phyloP scores from a whole-genome alignment of 495 filamentous ascomycete genomes.

The Penicillium macrosclerotiorum region DNA sequence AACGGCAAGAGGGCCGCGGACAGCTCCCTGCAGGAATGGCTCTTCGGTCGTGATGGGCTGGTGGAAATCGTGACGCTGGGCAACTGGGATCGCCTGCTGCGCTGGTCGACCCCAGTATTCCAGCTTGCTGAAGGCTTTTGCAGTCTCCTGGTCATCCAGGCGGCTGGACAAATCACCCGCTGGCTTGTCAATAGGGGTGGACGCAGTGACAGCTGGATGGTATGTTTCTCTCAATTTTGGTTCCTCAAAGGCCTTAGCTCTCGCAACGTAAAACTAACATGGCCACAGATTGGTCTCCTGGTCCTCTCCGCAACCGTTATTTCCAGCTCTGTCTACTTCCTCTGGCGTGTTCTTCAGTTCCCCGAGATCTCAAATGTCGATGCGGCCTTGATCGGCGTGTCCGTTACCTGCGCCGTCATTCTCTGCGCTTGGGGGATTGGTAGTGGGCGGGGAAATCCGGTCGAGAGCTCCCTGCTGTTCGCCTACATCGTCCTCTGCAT shows the following conservation, averaged over 20 bases:
- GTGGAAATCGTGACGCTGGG: conserved; percentile 76
- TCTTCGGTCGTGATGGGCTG: conserved; percentile 77
- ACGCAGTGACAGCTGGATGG: conserved; percentile 95
- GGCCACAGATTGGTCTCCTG: conserved; percentile 80
- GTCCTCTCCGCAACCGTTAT: conserved; percentile 86
- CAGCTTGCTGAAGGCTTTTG: conserved; percentile 95
- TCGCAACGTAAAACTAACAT: conserved; percentile 17
- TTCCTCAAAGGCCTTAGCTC: background rate
- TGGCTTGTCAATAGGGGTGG: conserved; percentile 89
- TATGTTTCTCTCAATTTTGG: conserved; percentile 42
- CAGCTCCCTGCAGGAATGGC: conserved; percentile 70
- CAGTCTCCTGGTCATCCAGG: conserved; percentile 92
- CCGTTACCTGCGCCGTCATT: conserved; percentile 87
- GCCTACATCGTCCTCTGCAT: conserved; percentile 96
- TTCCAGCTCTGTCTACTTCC: conserved; percentile 91
- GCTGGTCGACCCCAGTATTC: conserved; percentile 93
- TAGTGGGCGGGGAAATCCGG: conserved; percentile 89
- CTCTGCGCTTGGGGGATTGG: conserved; percentile 92
- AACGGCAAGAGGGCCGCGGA: conserved; percentile 62
- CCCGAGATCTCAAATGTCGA: conserved; percentile 92
- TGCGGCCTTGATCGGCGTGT: conserved; percentile 86
- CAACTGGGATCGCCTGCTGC: conserved; percentile 82
- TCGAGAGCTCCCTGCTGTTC: conserved; percentile 93
- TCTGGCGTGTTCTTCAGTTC: conserved; percentile 92
- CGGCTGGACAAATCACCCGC: conserved; percentile 88